These are phyloP conservation scores for Oryza glumipatula DNA, from an alignment of 176 grass and related monocot species.

Conservation along the genomic window DNA sequence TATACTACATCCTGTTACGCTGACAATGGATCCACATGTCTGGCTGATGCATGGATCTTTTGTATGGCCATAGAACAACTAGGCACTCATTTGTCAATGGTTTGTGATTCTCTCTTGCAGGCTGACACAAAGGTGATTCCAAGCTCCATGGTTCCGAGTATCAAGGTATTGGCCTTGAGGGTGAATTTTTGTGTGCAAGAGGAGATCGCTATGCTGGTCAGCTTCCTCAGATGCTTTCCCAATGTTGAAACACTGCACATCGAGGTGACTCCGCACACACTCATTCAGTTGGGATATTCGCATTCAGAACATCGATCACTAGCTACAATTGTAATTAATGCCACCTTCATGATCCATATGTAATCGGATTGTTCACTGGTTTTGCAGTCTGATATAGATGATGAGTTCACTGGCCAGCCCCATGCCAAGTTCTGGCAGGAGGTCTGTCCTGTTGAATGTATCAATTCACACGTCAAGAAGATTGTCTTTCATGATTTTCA, in stretches of 20 bases:
- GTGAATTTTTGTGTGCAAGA: background rate
- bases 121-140: background rate
- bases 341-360: background rate
- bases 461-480: constrained; percentile 11
- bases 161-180: constrained; percentile 30
- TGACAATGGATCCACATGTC: too few relatives aligned
- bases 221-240: constrained; percentile 47
- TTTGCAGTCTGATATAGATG: constrained; percentile 13
- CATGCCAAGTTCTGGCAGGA: constrained; percentile 23
- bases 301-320: too few relatives aligned
- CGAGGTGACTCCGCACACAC: background rate
- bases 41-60: too few relatives aligned
- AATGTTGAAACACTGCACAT: constrained; percentile 33
- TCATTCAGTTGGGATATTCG: too few relatives aligned
- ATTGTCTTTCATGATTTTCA: background rate
- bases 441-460: background rate
- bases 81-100: background rate
- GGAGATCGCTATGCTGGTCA: constrained; percentile 26
- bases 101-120: background rate
- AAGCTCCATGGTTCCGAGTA: background rate
- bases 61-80: too few relatives aligned
- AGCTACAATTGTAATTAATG: too few relatives aligned
- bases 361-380: background rate
- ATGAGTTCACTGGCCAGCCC: background rate
- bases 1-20: background rate